phyloP scores from a whole-genome alignment of 169 alveolate genomes.

The Cryptosporidium parvum region DNA sequence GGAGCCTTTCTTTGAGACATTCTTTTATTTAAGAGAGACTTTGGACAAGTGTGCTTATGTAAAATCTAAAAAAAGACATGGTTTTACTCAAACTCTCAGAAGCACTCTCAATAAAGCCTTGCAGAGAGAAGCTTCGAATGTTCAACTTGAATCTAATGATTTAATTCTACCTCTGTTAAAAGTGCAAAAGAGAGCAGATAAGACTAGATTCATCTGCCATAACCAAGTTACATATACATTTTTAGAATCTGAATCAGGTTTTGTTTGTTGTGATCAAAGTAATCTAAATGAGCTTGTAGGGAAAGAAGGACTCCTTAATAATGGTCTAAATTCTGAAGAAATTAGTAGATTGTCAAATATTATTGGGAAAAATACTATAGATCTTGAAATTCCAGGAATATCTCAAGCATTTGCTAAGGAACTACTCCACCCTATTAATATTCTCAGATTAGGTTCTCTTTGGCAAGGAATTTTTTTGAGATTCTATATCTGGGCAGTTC shows the following conservation, averaged over 20 bases:
- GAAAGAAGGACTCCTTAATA: neutral
- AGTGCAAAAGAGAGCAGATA: constrained; percentile 15
- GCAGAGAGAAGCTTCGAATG: neutral
- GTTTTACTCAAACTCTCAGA: neutral
- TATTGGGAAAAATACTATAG: constrained; percentile 43
- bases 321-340: constrained; percentile 19
- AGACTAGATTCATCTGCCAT: constrained; percentile 28
- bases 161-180: constrained; percentile 7
- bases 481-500: constrained; percentile 52
- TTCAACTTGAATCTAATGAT: neutral
- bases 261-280: constrained; percentile 41
- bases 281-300: neutral
- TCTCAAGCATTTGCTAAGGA: constrained; percentile 17
- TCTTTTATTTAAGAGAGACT: constrained; percentile 39
- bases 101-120: neutral
- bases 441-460: constrained; percentile 49
- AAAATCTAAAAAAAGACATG: neutral
- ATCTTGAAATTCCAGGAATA: constrained; percentile 40
- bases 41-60: constrained; percentile 33
- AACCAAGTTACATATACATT: constrained; percentile 55
- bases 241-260: constrained; percentile 36
- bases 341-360: neutral
- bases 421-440: constrained; percentile 42
- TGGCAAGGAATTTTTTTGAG: constrained; percentile 69
- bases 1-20: constrained; percentile 35